Base-by-base conservation (phyloP, 305 asterid species). In the Fraxinus albicans region DNA sequence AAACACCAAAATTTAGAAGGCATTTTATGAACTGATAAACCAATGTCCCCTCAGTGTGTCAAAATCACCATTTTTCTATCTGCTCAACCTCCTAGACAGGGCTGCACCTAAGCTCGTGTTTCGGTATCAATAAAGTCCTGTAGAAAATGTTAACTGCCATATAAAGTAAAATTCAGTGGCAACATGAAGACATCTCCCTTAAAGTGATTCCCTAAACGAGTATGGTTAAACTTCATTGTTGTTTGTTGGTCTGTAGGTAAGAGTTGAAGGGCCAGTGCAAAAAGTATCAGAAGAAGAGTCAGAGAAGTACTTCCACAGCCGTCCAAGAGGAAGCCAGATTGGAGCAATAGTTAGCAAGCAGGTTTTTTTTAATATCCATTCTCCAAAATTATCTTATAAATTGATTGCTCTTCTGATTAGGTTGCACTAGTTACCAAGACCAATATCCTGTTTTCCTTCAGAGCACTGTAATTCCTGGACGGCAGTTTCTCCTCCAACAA, bases 291-390 rank as follows among this genome's bases (percentile, higher is more conserved):
- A 92, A 36, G 94, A 90, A 87, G 99, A 92, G 86, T 94, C 99
- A 86, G 96, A 93, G 77, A 89, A 90, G 47, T 96, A 96, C 89
- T 96, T 96, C 80, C 98, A 94, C 85, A 94, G 98, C 84, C 99
- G 99, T 83, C 99, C 99, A 53, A 89, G 93, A 77, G 98, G 97
- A 84, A 94, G 98, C 90, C 98, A 96, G 90, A 91, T 96, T 83
- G 99, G 98, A 81, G 98, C 99, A 81, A 89, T 93, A 82, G 97
- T 91, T 83, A 96, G 98, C 93, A 84, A 91, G 80, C 99, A 96
- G 99, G 99, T 96, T 65, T 7, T 70, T 6, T 38, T 47, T 65
- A 82, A 35, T 84, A 70, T 47, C 70, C 19, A 5, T 58, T 34
- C 76, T 73, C 38, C 82, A 78, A 34, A 76, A 38, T 80, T 65